phyloP scores from a whole-genome alignment of 192 early-diverging fungal genomes.

The Podila horticola region DNA sequence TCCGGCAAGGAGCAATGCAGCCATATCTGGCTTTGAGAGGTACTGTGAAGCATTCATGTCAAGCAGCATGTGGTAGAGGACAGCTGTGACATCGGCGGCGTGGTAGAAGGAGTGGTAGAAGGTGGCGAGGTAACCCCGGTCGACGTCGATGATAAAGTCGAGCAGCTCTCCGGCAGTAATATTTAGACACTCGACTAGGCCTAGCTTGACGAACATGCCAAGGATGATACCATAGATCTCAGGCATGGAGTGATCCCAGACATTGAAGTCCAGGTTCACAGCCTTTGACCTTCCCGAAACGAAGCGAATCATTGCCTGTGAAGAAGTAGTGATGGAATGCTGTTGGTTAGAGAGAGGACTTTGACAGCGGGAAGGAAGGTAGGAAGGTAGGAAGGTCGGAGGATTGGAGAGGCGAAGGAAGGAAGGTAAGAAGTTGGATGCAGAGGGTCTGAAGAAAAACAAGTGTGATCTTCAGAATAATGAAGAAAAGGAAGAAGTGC shows the following conservation, averaged over 20 bases:
- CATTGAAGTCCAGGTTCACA: conserved; percentile 61
- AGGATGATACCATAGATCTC: conserved; percentile 88
- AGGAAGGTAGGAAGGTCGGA: neutral
- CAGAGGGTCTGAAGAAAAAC: neutral
- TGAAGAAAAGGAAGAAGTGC: too few species aligned
- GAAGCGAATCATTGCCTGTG: conserved; percentile 63
- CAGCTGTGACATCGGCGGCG: conserved; percentile 88
- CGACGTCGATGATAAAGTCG: conserved; percentile 87
- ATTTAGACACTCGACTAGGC: conserved; percentile 68
- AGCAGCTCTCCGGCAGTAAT: conserved; percentile 75
- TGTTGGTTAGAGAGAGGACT: neutral
- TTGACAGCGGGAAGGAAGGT: neutral
- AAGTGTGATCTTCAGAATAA: neutral
- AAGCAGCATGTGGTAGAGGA: conserved; percentile 81
- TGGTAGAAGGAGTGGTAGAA: conserved; percentile 95
- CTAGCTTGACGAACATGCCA: conserved; percentile 77
- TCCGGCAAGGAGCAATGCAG: conserved; percentile 81
- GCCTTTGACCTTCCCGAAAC: conserved; percentile 50
- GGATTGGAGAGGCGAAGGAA: neutral
- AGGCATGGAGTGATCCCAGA: conserved; percentile 71
- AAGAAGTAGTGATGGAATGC: neutral
- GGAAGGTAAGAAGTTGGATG: neutral
- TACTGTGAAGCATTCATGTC: conserved; percentile 76
- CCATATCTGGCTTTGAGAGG: conserved; percentile 75
- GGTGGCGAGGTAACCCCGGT: conserved; percentile 82